phyloP scores from a whole-genome alignment of 805 yeast species.

The Sungouiozyma intestinalis region DNA sequence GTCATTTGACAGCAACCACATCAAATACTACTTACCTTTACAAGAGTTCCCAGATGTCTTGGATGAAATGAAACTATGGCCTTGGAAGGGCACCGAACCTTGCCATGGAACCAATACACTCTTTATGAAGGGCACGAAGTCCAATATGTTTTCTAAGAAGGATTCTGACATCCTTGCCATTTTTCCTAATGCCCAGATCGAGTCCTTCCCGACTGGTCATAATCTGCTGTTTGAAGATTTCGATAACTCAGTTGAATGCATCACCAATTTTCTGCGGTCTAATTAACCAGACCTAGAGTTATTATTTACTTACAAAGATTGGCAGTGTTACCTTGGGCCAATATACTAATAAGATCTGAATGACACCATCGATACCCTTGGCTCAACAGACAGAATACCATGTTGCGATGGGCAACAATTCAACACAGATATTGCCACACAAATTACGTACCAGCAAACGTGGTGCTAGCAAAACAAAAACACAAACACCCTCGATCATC shows the following conservation, averaged over 20 bases:
- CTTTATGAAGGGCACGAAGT: conserved; percentile 36
- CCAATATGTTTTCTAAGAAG: conserved; percentile 32
- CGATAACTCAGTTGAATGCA: conserved; percentile 9
- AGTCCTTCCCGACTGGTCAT: conserved; percentile 26
- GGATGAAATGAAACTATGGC: conserved; percentile 17
- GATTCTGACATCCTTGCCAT: conserved; percentile 13
- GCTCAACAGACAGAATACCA: too few species aligned
- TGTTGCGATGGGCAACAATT: too few species aligned
- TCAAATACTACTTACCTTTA: conserved; percentile 16
- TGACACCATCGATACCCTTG: too few species aligned
- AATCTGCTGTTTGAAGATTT: conserved; percentile 21
- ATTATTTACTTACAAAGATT: too few species aligned
- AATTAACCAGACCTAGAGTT: too few species aligned
- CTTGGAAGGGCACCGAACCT: conserved; percentile 3
- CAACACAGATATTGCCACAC: too few species aligned
- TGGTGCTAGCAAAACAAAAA: too few species aligned
- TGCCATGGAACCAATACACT: conserved; percentile 27
- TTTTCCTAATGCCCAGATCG: conserved; percentile 19
- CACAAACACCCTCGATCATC: too few species aligned
- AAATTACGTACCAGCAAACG: too few species aligned
- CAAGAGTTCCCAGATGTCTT: conserved; percentile 20
- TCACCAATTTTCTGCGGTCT: conserved; percentile 11
- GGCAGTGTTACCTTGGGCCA: too few species aligned
- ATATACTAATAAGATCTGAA: too few species aligned
- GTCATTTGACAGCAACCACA: conserved; percentile 8